Percentiles rank a stretch among this genome's conserved stretches.
These are phyloP conservation scores for Cladophialophora exuberans DNA, from an alignment of 2,329 filamentous ascomycete genomes.

Conservation along the genomic window DNA sequence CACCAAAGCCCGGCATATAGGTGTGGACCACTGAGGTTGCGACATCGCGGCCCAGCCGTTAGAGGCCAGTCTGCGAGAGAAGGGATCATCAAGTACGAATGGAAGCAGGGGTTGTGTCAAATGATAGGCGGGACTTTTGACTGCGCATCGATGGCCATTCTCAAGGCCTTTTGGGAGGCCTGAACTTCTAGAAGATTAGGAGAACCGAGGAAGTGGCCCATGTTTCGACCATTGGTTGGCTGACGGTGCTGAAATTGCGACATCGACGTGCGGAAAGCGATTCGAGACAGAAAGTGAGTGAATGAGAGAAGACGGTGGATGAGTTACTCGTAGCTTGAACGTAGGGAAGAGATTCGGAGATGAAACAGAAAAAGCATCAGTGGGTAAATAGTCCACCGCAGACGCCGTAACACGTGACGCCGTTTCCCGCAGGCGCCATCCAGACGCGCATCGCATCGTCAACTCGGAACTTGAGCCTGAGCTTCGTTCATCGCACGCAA, in stretches of 20 bases:
- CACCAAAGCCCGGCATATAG: background rate
- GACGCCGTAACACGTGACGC: background rate
- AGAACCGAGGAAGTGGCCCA: no score
- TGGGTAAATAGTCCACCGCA: background rate
- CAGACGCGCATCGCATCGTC: slow-evolving; percentile 8
- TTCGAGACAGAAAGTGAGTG: no score
- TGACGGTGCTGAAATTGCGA: no score
- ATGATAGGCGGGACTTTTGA: slow-evolving; percentile 1
- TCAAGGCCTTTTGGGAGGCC: background rate
- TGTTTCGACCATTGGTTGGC: no score
- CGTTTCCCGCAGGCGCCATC: slow-evolving; percentile 8
- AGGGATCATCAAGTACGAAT: background rate
- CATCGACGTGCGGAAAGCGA: no score
- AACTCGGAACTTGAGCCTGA: background rate
- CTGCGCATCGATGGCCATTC: background rate
- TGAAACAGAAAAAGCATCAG: background rate
- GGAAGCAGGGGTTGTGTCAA: background rate
- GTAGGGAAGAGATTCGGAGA: background rate
- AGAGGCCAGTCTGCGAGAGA: background rate
- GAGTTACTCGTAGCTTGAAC: no score
- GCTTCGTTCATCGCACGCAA: background rate
- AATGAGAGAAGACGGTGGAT: no score
- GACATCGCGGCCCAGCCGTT: background rate
- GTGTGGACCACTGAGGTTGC: slow-evolving; percentile 11
- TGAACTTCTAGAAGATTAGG: background rate